Base-by-base conservation (phyloP, 2,329 filamentous ascomycete species). In the Monilinia polystroma region DNA sequence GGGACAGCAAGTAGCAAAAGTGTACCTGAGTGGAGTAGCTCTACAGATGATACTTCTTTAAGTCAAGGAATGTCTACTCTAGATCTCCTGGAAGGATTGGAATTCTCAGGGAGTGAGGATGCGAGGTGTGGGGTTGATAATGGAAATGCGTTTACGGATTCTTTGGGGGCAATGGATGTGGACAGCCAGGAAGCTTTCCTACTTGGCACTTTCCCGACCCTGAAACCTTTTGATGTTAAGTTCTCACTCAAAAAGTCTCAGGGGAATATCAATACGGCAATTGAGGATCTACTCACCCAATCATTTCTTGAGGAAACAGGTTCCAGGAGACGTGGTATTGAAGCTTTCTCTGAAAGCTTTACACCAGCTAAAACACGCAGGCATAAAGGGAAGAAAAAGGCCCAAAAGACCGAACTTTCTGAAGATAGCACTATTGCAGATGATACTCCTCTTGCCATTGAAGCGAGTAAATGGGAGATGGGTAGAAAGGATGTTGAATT, bases 231-330 rank as follows among this genome's bases (percentile, higher is more conserved):
- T 58, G 88, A 91, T 53, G 82, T 96, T 38, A 80, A 81, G 53
- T 84, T 88, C 69, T 85, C 87, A 0, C 78, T 97, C 62, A 86
- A 85, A 70, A 91, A 91, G 73, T 85, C 83, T 41, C 82, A 85
- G 14, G 86, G 88, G 0, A 86, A 92, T 70, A 85, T 91, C 51
- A 85, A 88, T 67, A 81, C 82, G 18, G 87, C 92, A 1, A 87
- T 96, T 69, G 92, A 97, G 72, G 87, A 92, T 67, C 80, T 98
- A 16, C 83, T 97, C 43, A 96, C 90, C 71, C 82, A 92, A 18
- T 87, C 90, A 26, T 92, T 89, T 74, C 87, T 97, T 5, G 87
- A 92, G 67, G 86, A 92, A 66, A 84, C 82, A 0, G 85, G 85
- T 0, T 81, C 85, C 64, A 81, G 84, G 1, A 80, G 83, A 1